Evolutionary conservation across 139 green algal genomes (phyloP).

Genomic region (Chlamydomonas sp.): DNA sequence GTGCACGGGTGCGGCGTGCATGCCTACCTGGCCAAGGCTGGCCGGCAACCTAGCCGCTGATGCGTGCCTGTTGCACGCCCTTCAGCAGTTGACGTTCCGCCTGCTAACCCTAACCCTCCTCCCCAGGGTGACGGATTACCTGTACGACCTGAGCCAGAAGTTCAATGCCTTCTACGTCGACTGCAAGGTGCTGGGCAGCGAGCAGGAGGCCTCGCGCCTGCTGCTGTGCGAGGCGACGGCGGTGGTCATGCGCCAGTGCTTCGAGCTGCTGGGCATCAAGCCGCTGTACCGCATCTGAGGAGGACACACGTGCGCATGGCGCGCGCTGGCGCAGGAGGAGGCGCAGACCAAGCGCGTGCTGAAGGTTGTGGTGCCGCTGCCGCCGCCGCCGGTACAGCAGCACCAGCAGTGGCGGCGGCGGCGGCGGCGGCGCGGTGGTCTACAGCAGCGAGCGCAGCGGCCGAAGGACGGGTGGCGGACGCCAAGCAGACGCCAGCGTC

Average conservation of each 20-base stretch:
- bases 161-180: conserved; percentile 97
- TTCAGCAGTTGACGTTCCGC: not conserved
- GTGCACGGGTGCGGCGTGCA: too few relatives aligned
- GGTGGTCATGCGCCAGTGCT: conserved; percentile 90
- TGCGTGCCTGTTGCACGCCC: too few relatives aligned
- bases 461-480: too few relatives aligned
- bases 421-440: too few relatives aligned
- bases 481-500: too few relatives aligned
- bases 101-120: not conserved
- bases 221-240: conserved; percentile 91
- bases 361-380: too few relatives aligned
- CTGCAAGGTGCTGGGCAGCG: conserved; percentile 89
- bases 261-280: conserved; percentile 94
- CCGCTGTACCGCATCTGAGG: conserved; percentile 90
- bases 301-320: too few relatives aligned
- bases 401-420: too few relatives aligned
- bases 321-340: too few relatives aligned
- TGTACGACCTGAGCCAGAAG: conserved; percentile 90
- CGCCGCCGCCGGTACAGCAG: too few relatives aligned
- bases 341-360: too few relatives aligned
- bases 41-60: not conserved
- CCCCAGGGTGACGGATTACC: conserved; percentile 89
- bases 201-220: conserved; percentile 87
- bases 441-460: too few relatives aligned
- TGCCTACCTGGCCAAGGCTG: not conserved